Base-by-base conservation (phyloP, 345 rosid genomes). In the Camelina neglecta region DNA sequence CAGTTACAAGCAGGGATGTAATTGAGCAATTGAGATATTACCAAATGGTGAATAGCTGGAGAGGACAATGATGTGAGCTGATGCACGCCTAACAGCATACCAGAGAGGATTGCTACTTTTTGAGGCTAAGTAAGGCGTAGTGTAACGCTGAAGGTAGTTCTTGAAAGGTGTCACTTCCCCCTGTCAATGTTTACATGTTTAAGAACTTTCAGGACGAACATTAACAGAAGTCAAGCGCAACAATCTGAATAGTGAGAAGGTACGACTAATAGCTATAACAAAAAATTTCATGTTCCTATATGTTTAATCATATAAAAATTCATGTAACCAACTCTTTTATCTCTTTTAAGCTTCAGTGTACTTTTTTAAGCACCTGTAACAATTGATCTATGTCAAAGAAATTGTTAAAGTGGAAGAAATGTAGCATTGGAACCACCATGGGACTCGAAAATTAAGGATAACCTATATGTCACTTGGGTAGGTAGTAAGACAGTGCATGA, bases 31-130 rank as follows among this genome's bases (percentile, higher is more conserved):
- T 20, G 33, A 38, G 60, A 80, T 76, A 15, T 87, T 92, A 95
- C 98, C 98, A 72, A 86, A 95, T 44, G 99, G 85, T 53, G 99
- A 95, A 85, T 95, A 95, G 89, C 97, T 90, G 60, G 97, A 95
- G 78, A 92, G 84, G 78, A 89, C 93, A 68, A 95, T 90, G 69
- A 95, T 87, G 80, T 92, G 99, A 60, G 97, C 96, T 5, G 98
- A 95, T 35, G 97, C 99, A 60, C 96, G 90, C 80, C 91, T 88
- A 73, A 95, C 63, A 24, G 98, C 90, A 69, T 95, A 90, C 92
- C 93, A 95, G 36, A 95, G 87, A 72, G 99, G 96, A 73, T 54
- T 86, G 80, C 81, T 95, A 76, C 97, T 95, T 67, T 84, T 69
- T 29, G 97, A 88, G 60, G 93, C 93, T 81, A 80, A 70, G 82